A percentile compares a stretch with the other conserved stretches of the same genome.
Evolutionary conservation across 2,329 filamentous ascomycete species (phyloP).

Genomic region (Domatiomyces globalis): DNA sequence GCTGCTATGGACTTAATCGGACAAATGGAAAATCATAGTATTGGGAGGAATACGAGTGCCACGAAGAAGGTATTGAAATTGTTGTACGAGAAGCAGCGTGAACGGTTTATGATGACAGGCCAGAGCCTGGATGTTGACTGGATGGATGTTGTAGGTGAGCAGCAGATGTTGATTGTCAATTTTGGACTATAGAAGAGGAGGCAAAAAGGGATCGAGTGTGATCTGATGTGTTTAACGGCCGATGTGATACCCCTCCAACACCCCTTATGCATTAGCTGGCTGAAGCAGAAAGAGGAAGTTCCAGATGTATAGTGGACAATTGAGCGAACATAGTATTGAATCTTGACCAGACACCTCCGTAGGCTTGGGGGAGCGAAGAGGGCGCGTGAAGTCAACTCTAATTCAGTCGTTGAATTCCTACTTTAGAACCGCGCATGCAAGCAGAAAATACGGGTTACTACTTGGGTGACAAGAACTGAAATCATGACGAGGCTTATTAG

Average conservation of each 20-base stretch:
- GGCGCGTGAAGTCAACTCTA: too few relatives aligned
- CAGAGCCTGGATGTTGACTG: constrained; percentile 36
- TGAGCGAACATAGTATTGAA: too few relatives aligned
- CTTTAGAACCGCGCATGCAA: too few relatives aligned
- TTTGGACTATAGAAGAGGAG: constrained; percentile 30
- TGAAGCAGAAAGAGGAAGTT: too few relatives aligned
- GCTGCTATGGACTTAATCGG: constrained; percentile 36
- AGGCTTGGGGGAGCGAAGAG: too few relatives aligned
- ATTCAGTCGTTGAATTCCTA: too few relatives aligned
- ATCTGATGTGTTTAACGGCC: background rate
- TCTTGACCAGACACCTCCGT: too few relatives aligned
- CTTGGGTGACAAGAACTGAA: too few relatives aligned
- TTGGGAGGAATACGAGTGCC: constrained; percentile 35
- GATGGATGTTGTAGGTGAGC: constrained; percentile 33
- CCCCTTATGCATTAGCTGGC: background rate
- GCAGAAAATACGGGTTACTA: too few relatives aligned
- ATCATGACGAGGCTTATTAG: too few relatives aligned
- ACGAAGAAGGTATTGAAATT: constrained; percentile 33
- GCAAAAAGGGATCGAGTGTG: background rate
- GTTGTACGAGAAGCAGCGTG: constrained; percentile 36
- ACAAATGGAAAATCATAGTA: constrained; percentile 34
- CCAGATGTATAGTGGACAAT: too few relatives aligned
- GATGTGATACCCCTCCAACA: background rate
- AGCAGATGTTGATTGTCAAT: constrained; percentile 36
- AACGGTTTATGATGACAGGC: constrained; percentile 26